These are phyloP conservation scores for Suillus americanus DNA, from an alignment of 768 basidiomycete genomes.

Conservation along the genomic window DNA sequence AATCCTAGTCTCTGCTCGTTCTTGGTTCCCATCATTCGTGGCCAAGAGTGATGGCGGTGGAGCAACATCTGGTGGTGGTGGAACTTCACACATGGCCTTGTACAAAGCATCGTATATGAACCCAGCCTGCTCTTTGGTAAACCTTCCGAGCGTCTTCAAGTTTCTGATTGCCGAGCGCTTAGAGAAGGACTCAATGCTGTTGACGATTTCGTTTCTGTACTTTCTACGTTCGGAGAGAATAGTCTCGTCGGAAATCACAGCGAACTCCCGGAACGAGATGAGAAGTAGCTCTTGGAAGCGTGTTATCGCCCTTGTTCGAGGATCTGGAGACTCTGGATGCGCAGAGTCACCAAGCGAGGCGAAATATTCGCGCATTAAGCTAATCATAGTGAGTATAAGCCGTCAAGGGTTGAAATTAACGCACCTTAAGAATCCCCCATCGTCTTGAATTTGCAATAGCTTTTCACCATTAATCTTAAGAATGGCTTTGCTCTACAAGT, in stretches of 20 bases:
- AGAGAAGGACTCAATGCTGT: conserved; percentile 91
- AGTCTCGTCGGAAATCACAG: conserved; percentile 92
- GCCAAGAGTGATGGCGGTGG: conserved; percentile 52
- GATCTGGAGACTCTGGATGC: conserved; percentile 85
- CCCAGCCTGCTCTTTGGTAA: conserved; percentile 85
- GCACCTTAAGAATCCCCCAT: conserved; percentile 94
- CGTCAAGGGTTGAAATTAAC: conserved; percentile 17
- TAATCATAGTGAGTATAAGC: conserved; percentile 26
- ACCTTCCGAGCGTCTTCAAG: conserved; percentile 73
- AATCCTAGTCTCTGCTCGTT: conserved; percentile 88
- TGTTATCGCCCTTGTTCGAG: conserved; percentile 89
- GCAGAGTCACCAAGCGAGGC: conserved; percentile 91
- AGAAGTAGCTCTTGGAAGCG: conserved; percentile 96
- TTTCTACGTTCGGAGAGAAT: conserved; percentile 84
- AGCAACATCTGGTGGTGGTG: conserved; percentile 57
- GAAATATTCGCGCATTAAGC: conserved; percentile 95
- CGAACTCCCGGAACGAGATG: conserved; percentile 97
- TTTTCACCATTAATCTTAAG: conserved; percentile 97
- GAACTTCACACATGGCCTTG: conserved; percentile 76
- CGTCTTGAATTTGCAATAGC: conserved; percentile 90
- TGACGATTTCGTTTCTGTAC: conserved; percentile 86
- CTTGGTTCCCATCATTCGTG: conserved; percentile 56
- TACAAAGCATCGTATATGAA: conserved; percentile 92
- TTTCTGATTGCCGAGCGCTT: conserved; percentile 91
- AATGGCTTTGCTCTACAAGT: conserved; percentile 60